A percentile compares a stretch with the other conserved stretches of the same genome.
Conservation (phyloP, 352 stramenopile species). For the Pythium oligandrum region DNA sequence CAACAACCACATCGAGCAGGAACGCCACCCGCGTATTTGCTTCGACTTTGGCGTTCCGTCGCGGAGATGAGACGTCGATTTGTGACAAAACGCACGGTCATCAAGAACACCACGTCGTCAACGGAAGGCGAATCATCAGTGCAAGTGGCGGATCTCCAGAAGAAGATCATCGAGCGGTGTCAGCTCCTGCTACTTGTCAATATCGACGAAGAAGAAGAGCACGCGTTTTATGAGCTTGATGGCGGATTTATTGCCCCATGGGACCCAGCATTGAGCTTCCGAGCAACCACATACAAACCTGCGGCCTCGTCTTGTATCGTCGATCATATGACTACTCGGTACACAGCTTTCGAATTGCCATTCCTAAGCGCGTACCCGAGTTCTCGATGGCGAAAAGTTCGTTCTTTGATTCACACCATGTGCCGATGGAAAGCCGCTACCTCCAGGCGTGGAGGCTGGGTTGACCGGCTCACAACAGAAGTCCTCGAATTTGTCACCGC, state of each 20-base stretch:
- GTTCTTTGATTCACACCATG: constrained; percentile 14
- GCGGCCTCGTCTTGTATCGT: no score
- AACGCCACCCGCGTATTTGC: constrained; percentile 17
- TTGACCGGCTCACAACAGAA: not conserved
- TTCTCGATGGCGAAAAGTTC: constrained; percentile 16
- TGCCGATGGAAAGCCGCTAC: constrained; percentile 12
- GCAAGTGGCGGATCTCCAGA: constrained; percentile 3
- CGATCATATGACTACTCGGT: constrained; percentile 9
- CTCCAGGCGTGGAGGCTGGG: not conserved
- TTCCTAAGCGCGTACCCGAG: constrained; percentile 13
- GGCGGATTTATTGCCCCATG: constrained; percentile 18
- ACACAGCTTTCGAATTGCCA: constrained; percentile 1
- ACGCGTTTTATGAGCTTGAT: constrained; percentile 15
- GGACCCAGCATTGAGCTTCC: constrained; percentile 14
- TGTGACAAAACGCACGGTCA: constrained; percentile 14
- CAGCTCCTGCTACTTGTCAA: constrained; percentile 14
- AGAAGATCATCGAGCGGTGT: constrained; percentile 6
- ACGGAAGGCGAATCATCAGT: constrained; percentile 2
- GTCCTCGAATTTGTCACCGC: constrained; percentile 16
- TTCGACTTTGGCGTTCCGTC: constrained; percentile 41
- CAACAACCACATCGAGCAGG: not conserved
- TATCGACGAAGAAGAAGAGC: constrained; percentile 18
- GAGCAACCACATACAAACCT: constrained; percentile 9
- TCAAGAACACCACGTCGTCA: constrained; percentile 12
- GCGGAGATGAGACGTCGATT: constrained; percentile 34